These are phyloP conservation scores for Ophiostoma montium DNA, from an alignment of 2,329 filamentous ascomycete genomes.

Conservation along the genomic window DNA sequence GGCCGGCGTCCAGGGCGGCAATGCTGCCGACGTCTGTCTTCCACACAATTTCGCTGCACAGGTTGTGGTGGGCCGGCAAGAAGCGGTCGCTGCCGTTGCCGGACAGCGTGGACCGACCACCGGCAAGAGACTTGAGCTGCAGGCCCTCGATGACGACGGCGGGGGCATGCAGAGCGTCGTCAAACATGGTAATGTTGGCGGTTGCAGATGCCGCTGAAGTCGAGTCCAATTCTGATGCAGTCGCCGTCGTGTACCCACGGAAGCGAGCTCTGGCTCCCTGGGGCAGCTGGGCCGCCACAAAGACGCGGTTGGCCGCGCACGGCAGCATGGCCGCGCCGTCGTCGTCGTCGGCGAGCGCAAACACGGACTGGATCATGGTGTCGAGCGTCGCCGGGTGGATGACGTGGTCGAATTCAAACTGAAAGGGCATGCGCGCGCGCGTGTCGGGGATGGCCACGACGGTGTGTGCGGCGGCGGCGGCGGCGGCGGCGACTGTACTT, in stretches of 20 bases:
- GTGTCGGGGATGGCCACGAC: conserved; percentile 34
- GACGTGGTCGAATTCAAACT: conserved; percentile 38
- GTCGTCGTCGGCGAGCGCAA: conserved; percentile 27
- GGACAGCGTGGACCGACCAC: conserved; percentile 12
- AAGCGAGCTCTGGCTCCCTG: conserved; percentile 22
- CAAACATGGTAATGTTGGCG: conserved; percentile 31
- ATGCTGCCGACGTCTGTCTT: conserved; percentile 23
- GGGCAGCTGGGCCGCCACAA: conserved; percentile 27
- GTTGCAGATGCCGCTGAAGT: conserved; percentile 2
- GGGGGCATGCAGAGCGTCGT: conserved; percentile 19
- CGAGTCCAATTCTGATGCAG: no score
- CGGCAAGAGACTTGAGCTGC: conserved; percentile 25
- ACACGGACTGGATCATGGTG: conserved; percentile 38
- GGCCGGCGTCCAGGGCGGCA: not conserved
- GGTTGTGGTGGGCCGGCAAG: conserved; percentile 32
- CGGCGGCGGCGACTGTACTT: no score
- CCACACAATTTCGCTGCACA: conserved; percentile 37
- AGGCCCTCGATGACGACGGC: conserved; percentile 32
- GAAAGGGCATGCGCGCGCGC: conserved; percentile 34
- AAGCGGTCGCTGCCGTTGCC: conserved; percentile 24
- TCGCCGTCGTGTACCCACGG: conserved; percentile 28
- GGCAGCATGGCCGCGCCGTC: conserved; percentile 33
- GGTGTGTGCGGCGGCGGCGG: conserved; percentile 17
- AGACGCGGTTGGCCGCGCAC: conserved; percentile 30
- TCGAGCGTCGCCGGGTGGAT: conserved; percentile 46